A percentile compares a stretch with the other conserved stretches of the same genome.
Evolutionary conservation across 768 basidiomycete genomes (phyloP).

Genomic region (Rickenella mellea): DNA sequence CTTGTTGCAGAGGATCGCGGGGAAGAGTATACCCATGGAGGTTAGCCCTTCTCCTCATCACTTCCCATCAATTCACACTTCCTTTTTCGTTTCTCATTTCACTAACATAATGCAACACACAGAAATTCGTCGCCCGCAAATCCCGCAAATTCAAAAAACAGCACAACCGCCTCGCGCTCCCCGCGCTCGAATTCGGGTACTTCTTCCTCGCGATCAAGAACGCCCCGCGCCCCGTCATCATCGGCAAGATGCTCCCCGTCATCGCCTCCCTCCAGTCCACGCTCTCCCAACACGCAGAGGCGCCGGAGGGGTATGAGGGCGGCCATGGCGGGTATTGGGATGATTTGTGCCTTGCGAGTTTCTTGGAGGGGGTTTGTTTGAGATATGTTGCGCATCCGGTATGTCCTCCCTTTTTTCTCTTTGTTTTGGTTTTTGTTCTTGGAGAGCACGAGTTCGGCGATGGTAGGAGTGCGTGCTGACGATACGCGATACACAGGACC

Average conservation of each 20-base stretch:
- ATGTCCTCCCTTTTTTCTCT: constrained; percentile 1
- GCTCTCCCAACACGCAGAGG: constrained; percentile 3
- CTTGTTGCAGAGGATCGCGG: constrained; percentile 79
- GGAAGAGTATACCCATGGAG: constrained; percentile 66
- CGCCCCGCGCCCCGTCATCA: constrained; percentile 26
- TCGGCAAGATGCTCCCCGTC: constrained; percentile 24
- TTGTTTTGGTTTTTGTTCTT: not conserved
- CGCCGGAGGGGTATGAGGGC: constrained; percentile 5
- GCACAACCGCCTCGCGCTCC: constrained; percentile 24
- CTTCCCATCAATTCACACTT: not conserved
- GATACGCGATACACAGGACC: not conserved
- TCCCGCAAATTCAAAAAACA: constrained; percentile 32
- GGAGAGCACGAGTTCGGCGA: too few species aligned
- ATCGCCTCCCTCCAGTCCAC: constrained; percentile 19
- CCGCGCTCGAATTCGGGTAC: constrained; percentile 35
- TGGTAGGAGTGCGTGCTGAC: too few species aligned
- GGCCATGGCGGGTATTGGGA: constrained; percentile 29
- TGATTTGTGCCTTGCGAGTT: constrained; percentile 32
- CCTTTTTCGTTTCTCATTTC: not conserved
- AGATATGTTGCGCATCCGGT: constrained; percentile 33
- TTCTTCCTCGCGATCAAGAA: constrained; percentile 27
- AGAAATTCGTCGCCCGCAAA: constrained; percentile 42
- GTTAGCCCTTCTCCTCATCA: constrained; percentile 20
- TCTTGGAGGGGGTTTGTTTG: constrained; percentile 29
- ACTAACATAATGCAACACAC: too few species aligned